Base-by-base conservation (phyloP, 345 rosid species). In the Cardamine resedifolia region DNA sequence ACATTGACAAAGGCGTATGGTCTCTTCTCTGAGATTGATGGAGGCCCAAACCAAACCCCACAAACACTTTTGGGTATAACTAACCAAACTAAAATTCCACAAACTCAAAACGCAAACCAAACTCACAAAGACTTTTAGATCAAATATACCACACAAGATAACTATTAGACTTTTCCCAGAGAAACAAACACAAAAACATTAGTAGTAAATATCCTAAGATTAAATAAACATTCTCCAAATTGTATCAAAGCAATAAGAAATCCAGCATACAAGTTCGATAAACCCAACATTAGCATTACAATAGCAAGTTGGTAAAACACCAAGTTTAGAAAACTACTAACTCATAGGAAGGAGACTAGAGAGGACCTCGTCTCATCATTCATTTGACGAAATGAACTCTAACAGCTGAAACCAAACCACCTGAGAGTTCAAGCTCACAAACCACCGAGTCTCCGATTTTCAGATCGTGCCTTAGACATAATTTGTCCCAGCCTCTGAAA, bases 401-500 rank as follows among this genome's bases (percentile, higher is more conserved):
- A 16, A 74, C 58, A 44, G 69, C 70, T 0, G 58, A 19, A 0
- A 75, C 79, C 2, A 75, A 6, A 33, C 44, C 74, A 11, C 26
- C 18, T 27, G 69, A 41, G 58, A 19, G 56, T 52, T 68, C 74
- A 12, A 75, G 56, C 10, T 75, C 78, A 24, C 64, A 75, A 14
- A 75, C 64, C 10, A 75, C 44, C 41, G 1, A 2, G 68, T 68
- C 74, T n/a, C 64, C 73, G 1, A 2, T 11, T 16, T 74, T 68
- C 38, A 68, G 39, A 26, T 75, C 52, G 64, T 68, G 14, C 50
- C 3, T 60, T 12, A 64, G 56, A 52, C 73, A 68, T 38, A 75
- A 0, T 4, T 0, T 27, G 6, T 27, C 30, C 30, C 30, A 4
- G 6, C 30, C 30, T n/a, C 24, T 23, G 24, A 23, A 23, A 23